Conservation (phyloP, 257 asterid genomes). For the Osmanthus fragrans region DNA sequence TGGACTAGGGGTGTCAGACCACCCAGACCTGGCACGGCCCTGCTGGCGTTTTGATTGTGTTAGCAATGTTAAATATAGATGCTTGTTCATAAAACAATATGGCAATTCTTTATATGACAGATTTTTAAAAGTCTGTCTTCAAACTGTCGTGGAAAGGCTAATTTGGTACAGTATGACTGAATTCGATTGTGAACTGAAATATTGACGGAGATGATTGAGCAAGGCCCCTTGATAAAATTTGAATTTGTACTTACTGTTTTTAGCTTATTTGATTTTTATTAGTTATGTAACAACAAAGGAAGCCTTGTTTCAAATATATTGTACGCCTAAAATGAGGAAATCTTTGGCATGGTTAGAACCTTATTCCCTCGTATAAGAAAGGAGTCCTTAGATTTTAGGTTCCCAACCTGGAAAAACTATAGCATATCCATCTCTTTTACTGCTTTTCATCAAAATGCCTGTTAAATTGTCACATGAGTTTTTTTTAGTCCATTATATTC, state of each 20-base stretch:
- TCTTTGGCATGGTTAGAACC: not conserved
- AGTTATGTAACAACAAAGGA: not conserved
- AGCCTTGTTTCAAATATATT: not conserved
- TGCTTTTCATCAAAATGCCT: too few relatives aligned
- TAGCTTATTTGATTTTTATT: too few relatives aligned
- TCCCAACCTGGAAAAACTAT: too few relatives aligned
- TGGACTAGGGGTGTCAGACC: not conserved
- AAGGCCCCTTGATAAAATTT: not conserved
- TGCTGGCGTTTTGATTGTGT: not conserved
- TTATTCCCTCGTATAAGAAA: not conserved
- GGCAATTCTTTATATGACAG: not conserved
- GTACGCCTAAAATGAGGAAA: not conserved
- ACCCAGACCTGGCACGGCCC: not conserved
- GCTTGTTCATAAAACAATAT: not conserved
- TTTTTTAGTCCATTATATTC: too few relatives aligned
- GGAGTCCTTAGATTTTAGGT: too few relatives aligned
- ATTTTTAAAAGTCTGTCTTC: too few relatives aligned
- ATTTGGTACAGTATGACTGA: not conserved
- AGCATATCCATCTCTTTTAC: too few relatives aligned
- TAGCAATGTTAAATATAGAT: not conserved
- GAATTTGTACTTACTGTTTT: not conserved
- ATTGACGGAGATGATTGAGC: not conserved
- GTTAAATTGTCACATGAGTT: too few relatives aligned
- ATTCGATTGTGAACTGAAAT: not conserved
- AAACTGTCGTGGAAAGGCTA: not conserved